Base-by-base conservation (phyloP, 805 yeast species). In the Kluyveromyces aestuarii region DNA sequence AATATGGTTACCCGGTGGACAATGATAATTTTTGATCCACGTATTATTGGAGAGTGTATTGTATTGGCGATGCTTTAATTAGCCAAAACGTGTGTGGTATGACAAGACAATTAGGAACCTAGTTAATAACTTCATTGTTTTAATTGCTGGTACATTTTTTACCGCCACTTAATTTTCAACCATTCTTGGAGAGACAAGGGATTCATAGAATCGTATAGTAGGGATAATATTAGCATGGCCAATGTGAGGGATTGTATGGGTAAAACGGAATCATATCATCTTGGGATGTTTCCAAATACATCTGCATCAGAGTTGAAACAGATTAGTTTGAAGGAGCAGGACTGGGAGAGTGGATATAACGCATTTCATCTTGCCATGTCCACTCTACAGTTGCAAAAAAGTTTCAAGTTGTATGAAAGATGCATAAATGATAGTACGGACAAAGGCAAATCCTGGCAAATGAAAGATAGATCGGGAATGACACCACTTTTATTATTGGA, bases 291-390 rank as follows among this genome's bases (percentile, higher is more conserved):
- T 16, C 45, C 45, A 9, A 27, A n/a, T 3, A n/a, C 30, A 60
- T 19, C 40, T 58, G 41, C 45, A 55, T 40, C 59, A 60, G 51
- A 43, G 38, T 52, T 52, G 11, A 47, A 51, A 14, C 44, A 50
- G 8, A 48, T 61, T 9, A 79, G 80, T 47, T 55, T 73, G 2
- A 55, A 66, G 2, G 57, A 74, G 0, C 65, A 71, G 2, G 96
- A 90, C 62, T 70, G 69, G 46, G 96, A 89, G 63, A 87, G 79
- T 59, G 84, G 87, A 1, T 89, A 95, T 84, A 84, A 86, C 40
- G 79, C 87, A 25, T 69, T 90, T 27, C 96, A 90, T 63, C 76
- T 80, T 51, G 79, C 88, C 4, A 67, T 66, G 37, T 21, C 36
- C 16, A 43, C 27, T 18, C 6, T n/a, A 7, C 45, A 43, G 16